Percentiles rank a stretch among this genome's conserved stretches.
Conservation (phyloP, 2,329 filamentous ascomycete genomes). For the Helotiales sp. region DNA sequence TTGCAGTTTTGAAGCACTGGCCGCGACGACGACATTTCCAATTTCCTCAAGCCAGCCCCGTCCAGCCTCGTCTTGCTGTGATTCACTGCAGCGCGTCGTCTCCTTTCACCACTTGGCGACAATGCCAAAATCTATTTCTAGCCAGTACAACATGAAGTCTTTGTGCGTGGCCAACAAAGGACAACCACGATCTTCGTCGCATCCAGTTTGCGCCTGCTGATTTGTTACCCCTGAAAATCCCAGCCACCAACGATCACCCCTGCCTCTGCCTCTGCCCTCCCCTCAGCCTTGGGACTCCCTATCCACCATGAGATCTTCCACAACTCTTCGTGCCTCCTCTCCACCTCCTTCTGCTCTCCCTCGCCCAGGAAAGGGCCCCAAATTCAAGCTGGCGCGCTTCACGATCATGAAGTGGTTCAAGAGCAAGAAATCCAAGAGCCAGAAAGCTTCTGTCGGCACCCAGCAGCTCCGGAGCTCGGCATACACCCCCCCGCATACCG, state of each 20-base stretch:
- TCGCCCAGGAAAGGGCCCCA: conserved; percentile 6
- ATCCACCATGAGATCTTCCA: not conserved
- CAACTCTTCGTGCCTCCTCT: not conserved
- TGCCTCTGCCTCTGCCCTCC: too few species aligned
- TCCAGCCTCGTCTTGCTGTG: too few species aligned
- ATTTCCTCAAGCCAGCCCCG: too few species aligned
- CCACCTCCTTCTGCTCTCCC: not conserved
- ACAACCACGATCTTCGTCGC: not conserved
- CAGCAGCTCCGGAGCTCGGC: conserved; percentile 8
- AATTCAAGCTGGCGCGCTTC: conserved; percentile 28
- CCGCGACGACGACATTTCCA: not conserved
- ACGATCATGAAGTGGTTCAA: conserved; percentile 32
- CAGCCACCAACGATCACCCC: conserved; percentile 10
- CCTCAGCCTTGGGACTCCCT: conserved; percentile 12
- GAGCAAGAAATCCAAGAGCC: conserved; percentile 26
- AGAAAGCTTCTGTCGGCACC: conserved; percentile 1
- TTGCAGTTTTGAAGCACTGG: not conserved
- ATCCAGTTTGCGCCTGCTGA: not conserved
- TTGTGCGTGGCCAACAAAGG: not conserved
- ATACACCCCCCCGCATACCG: conserved; percentile 26
- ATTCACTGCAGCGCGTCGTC: not conserved
- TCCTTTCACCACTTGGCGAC: not conserved
- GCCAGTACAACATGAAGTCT: not conserved
- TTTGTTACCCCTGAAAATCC: conserved; percentile 9
- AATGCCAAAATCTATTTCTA: not conserved